Conservation (phyloP, 345 rosid genomes). For the Corymbia maculata region DNA sequence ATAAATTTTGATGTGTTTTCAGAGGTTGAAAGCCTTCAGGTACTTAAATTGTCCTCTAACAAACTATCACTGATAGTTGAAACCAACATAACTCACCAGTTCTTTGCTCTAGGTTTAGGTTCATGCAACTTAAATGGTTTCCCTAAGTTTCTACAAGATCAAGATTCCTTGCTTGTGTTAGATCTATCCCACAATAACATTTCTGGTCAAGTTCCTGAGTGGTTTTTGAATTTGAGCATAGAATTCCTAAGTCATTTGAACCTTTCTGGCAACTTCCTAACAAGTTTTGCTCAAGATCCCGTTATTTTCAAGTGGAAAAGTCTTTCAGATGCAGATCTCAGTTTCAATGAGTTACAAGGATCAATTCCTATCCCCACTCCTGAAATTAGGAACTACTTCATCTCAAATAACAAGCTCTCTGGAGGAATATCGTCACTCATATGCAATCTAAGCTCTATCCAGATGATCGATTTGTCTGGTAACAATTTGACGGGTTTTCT, state of each 20-base stretch:
- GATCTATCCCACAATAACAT: slow-evolving; percentile 4
- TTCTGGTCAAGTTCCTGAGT: background rate
- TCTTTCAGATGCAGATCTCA: background rate
- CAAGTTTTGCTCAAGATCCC: background rate
- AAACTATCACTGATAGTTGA: background rate
- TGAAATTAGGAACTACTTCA: background rate
- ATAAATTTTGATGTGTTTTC: background rate
- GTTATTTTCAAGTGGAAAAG: background rate
- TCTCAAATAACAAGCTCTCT: background rate
- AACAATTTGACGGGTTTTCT: slow-evolving; percentile 6
- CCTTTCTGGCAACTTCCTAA: background rate
- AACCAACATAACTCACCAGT: background rate
- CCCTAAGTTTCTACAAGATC: slow-evolving; percentile 1
- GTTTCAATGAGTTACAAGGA: background rate
- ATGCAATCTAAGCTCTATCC: background rate
- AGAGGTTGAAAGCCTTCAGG: rapidly evolving
- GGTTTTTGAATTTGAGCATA: background rate
- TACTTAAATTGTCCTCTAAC: background rate
- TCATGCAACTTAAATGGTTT: slow-evolving; percentile 6
- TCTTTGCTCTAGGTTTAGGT: background rate
- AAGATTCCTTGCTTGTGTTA: background rate
- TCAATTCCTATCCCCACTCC: background rate
- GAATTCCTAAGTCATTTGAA: rapidly evolving
- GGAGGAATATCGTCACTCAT: background rate
- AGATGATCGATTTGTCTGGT: background rate